These are phyloP conservation scores for Abelmoschus esculentus DNA, from an alignment of 345 rosid genomes.

Conservation along the genomic window DNA sequence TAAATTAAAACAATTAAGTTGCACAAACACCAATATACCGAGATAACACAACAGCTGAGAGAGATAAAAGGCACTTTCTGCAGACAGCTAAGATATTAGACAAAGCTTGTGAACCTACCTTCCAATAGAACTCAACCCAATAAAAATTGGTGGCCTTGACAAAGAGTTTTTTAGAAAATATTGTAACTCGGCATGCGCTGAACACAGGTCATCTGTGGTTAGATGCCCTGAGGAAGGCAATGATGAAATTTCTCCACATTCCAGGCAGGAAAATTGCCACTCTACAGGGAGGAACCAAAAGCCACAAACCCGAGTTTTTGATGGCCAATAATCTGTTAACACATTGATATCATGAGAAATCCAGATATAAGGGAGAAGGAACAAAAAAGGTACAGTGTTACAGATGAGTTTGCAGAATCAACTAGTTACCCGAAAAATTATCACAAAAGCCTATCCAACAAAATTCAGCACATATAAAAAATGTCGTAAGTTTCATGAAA, in stretches of 20 bases:
- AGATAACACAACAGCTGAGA: background rate
- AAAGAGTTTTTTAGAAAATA: constrained; percentile 35
- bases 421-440: background rate
- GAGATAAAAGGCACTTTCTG: background rate
- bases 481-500: background rate
- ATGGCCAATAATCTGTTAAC: constrained; percentile 78
- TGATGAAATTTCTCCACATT: constrained; percentile 43
- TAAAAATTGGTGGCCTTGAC: constrained; percentile 45
- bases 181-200: constrained; percentile 50
- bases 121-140: constrained; percentile 75
- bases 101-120: constrained; percentile 43
- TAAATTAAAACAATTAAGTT: background rate
- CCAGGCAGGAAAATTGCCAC: constrained; percentile 82
- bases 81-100: background rate
- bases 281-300: constrained; percentile 79
- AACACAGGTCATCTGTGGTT: constrained; percentile 36
- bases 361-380: background rate
- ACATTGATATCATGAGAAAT: constrained; percentile 4
- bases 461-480: background rate
- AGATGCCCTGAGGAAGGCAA: constrained; percentile 17
- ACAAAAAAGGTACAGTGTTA: background rate
- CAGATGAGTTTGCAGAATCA: background rate
- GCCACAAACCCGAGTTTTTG: constrained; percentile 61
- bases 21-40: background rate
- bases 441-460: background rate